Base-by-base conservation (phyloP, 192 early-diverging fungal species). In the Chytriomyces confervae region DNA sequence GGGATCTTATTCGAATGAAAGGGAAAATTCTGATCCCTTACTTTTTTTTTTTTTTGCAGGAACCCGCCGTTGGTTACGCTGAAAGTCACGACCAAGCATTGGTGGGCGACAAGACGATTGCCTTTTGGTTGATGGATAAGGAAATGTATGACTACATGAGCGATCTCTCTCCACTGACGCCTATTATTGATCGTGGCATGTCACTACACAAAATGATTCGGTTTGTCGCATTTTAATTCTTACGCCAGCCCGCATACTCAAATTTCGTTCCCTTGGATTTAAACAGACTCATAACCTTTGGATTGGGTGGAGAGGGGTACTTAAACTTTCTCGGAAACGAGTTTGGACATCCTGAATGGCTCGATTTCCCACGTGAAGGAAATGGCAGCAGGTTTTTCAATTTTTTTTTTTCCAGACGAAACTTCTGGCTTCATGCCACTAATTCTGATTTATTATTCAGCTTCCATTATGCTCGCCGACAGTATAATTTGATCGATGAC, bases 71-170 rank as follows among this genome's bases (percentile, higher is more conserved):
- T 84, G 93, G 93, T 0, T 99, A 99, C 82, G 91, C 91, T 79
- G 97, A 99, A 85, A 94, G 92, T 50, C 97, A 99, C 82, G 97
- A 99, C 81, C 97, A 99, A 84, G 97, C 97, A 53, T 85, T 99
- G 50, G 97, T 99, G 6, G 97, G 97, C 57, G 97, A 99, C 86
- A 99, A 99, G 85, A 97, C 95, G 46, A 80, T 99, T 62, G 97
- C 96, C 13, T 99, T 99, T 86, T 99, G 97, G 97, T 84, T 99
- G 69, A 99, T 99, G 97, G 97, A 99, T 85, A 93, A 94, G 84
- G 96, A 99, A 84, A 99, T 99, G 97, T 99, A 99, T 82, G 91
- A 90, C 36, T 85, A 95, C 83, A 99, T 99, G 97, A 94, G 92
- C 65, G 91, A 92, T 72, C 67, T 93, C 47, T 90, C 89, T 2